Evolutionary conservation across 306 rosid species (phyloP).

Genomic region (Corylus heterophylla): DNA sequence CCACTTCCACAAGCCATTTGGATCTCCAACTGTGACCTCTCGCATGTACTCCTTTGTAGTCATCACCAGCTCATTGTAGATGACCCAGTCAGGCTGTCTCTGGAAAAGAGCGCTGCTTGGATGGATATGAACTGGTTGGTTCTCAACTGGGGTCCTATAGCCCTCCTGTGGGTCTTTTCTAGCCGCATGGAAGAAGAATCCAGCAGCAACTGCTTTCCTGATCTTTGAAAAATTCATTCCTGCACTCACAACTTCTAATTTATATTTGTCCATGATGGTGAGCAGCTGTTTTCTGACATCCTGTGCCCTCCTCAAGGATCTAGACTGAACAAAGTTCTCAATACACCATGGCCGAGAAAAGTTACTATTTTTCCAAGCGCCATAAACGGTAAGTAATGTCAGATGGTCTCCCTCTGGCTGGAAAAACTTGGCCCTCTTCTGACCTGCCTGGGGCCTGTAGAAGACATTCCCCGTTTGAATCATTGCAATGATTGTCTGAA

Average conservation of each 20-base stretch:
- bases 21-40: conserved; percentile 75
- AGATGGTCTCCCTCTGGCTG: conserved; percentile 96
- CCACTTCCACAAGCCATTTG: conserved; percentile 89
- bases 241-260: conserved; percentile 75
- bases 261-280: conserved; percentile 83
- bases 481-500: conserved; percentile 85
- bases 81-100: conserved; percentile 92
- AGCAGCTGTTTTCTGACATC: conserved; percentile 87
- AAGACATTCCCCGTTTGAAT: conserved; percentile 83
- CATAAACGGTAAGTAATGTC: conserved; percentile 80
- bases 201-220: conserved; percentile 82
- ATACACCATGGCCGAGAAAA: conserved; percentile 72
- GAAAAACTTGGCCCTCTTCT: conserved; percentile 84
- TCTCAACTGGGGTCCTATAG: conserved; percentile 81
- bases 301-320: conserved; percentile 64
- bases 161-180: conserved; percentile 93
- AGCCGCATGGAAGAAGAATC: conserved; percentile 79
- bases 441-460: conserved; percentile 93
- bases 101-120: conserved; percentile 84
- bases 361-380: conserved; percentile 71
- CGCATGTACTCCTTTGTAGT: conserved; percentile 89
- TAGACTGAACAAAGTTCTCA: conserved; percentile 25
- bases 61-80: conserved; percentile 90
- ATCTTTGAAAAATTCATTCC: conserved; percentile 76
- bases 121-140: conserved; percentile 82